These are phyloP conservation scores for Passiflora organensis DNA, from an alignment of 345 rosid genomes.

Conservation along the genomic window DNA sequence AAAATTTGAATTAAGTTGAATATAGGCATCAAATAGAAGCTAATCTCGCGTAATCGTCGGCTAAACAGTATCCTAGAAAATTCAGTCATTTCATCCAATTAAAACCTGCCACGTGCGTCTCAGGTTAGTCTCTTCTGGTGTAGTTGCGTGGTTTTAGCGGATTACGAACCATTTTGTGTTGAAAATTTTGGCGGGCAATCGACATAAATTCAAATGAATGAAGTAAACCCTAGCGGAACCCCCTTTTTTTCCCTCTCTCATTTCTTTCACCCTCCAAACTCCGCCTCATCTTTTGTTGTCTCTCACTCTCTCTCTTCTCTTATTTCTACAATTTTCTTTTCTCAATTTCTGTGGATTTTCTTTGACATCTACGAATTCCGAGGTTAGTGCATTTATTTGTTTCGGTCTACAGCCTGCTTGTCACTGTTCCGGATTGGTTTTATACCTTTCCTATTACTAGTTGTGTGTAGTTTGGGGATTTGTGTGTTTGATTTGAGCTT, in stretches of 20 bases:
- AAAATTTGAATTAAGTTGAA: no score
- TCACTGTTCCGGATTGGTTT: background rate
- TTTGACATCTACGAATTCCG: background rate
- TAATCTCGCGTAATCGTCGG: background rate
- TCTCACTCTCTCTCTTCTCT: constrained; percentile 1
- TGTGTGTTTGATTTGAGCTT: background rate
- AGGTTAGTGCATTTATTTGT: background rate
- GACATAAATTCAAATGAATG: constrained; percentile 37
- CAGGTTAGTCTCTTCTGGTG: constrained; percentile 10
- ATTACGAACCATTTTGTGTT: background rate
- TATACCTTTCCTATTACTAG: background rate
- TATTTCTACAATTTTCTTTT: constrained; percentile 10
- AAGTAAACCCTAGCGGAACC: constrained; percentile 54
- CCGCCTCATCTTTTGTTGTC: background rate
- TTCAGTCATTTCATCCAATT: constrained; percentile 4
- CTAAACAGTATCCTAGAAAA: no score
- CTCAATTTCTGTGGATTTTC: constrained; percentile 14
- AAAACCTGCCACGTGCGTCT: constrained; percentile 32
- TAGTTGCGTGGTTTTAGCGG: constrained; percentile 8
- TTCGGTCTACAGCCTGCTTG: background rate
- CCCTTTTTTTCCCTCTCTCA: constrained; percentile 17
- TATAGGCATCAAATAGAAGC: no score
- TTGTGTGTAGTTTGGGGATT: background rate
- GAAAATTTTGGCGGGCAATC: constrained; percentile 72
- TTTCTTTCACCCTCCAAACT: constrained; percentile 12